Evolutionary conservation across 1,139 yeast species (phyloP).

Genomic region (Casaregolazyma suthepensis): DNA sequence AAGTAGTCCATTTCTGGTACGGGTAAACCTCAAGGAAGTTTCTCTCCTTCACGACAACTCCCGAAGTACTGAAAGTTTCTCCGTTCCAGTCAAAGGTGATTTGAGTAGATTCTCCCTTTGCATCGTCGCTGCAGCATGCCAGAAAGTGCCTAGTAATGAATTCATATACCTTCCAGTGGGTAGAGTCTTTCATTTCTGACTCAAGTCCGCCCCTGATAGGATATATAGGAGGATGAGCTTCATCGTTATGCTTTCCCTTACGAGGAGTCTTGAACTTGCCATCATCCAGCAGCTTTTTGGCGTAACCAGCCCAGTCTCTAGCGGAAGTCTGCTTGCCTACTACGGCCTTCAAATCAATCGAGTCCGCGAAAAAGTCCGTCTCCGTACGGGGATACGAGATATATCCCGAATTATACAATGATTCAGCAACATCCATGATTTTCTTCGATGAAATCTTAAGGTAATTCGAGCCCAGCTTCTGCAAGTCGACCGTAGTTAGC

Average conservation of each 20-base stretch:
- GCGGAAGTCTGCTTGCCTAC: constrained; percentile 53
- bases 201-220: constrained; percentile 51
- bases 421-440: constrained; percentile 74
- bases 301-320: constrained; percentile 46
- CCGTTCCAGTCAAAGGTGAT: constrained; percentile 69
- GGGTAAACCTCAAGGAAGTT: constrained; percentile 78
- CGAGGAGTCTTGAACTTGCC: constrained; percentile 57
- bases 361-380: constrained; percentile 76
- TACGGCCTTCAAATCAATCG: constrained; percentile 61
- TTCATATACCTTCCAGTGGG: constrained; percentile 72
- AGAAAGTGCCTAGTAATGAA: constrained; percentile 80
- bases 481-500: constrained; percentile 90
- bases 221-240: constrained; percentile 98
- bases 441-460: constrained; percentile 77
- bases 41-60: constrained; percentile 62
- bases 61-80: constrained; percentile 65
- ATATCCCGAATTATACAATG: constrained; percentile 75
- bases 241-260: constrained; percentile 77
- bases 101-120: constrained; percentile 65
- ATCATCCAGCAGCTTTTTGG: constrained; percentile 28
- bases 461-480: constrained; percentile 71
- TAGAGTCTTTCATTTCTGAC: constrained; percentile 37
- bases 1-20: constrained; percentile 71
- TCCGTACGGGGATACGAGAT: constrained; percentile 97
- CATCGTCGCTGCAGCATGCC: constrained; percentile 91